These are phyloP conservation scores for Hymenoscyphus fructigenus DNA, from an alignment of 2,329 filamentous ascomycete species.

Conservation along the genomic window DNA sequence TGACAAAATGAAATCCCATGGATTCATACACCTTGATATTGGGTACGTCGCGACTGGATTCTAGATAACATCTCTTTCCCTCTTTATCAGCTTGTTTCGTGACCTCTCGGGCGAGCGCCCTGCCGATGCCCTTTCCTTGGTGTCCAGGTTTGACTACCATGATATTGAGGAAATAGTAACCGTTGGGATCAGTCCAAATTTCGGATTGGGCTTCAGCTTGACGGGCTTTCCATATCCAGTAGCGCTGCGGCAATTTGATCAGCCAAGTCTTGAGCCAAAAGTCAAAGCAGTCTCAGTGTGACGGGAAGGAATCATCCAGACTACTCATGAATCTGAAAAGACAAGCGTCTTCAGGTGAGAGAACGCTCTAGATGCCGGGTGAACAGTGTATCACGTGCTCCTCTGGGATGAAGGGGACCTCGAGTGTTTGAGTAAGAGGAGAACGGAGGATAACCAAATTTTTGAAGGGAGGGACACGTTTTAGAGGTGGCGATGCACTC, in stretches of 20 bases:
- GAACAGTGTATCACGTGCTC: background rate
- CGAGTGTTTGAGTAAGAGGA: background rate
- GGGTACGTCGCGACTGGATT: slow-evolving; percentile 65
- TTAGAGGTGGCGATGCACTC: background rate
- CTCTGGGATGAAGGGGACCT: background rate
- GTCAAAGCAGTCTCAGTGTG: background rate
- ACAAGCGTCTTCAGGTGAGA: background rate
- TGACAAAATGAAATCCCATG: slow-evolving; percentile 65
- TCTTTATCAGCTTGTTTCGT: slow-evolving; percentile 63
- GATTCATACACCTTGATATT: slow-evolving; percentile 70
- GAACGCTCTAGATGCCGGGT: background rate
- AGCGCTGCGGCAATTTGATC: slow-evolving; percentile 1
- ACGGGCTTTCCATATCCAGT: slow-evolving; percentile 57
- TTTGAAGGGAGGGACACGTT: background rate
- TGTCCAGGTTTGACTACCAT: slow-evolving; percentile 65
- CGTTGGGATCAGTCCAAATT: slow-evolving; percentile 63
- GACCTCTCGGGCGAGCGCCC: slow-evolving; percentile 62
- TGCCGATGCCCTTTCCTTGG: slow-evolving; percentile 67
- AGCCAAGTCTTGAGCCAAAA: background rate
- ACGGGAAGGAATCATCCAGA: background rate
- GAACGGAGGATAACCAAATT: background rate
- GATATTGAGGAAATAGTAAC: slow-evolving; percentile 77
- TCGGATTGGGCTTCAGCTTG: slow-evolving; percentile 61
- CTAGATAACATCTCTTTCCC: slow-evolving; percentile 65
- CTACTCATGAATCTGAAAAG: background rate